Conservation (phyloP, 352 stramenopile genomes). For the Phytopythium kandeliae region DNA sequence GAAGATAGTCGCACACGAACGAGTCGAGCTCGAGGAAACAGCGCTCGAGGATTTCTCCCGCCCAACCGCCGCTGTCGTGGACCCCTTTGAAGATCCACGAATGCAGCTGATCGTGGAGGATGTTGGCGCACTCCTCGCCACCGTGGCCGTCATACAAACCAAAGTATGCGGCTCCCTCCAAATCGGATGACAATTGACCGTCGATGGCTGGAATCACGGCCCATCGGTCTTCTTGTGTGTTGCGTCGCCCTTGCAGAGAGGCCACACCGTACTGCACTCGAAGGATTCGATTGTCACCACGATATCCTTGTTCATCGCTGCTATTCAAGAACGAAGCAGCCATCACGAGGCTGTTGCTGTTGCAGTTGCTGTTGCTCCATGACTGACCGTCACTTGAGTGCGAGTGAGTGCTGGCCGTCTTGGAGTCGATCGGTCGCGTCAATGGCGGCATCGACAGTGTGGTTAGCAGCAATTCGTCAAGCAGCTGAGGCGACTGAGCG, state of each 20-base stretch:
- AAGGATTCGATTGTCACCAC: slow-evolving; percentile 27
- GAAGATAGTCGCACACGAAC: slow-evolving; percentile 62
- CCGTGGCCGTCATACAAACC: slow-evolving; percentile 84
- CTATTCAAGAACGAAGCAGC: neutral
- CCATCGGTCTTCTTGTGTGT: slow-evolving; percentile 72
- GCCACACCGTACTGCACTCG: slow-evolving; percentile 33
- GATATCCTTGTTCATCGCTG: slow-evolving; percentile 32
- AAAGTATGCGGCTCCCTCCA: slow-evolving; percentile 35
- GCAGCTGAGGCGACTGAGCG: slow-evolving; percentile 51
- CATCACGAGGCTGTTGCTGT: neutral
- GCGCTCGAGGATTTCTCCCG: slow-evolving; percentile 25
- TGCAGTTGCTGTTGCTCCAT: neutral
- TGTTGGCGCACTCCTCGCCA: slow-evolving; percentile 62
- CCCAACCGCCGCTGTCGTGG: neutral
- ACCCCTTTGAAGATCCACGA: slow-evolving; percentile 37
- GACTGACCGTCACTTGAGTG: neutral
- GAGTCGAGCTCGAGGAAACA: slow-evolving; percentile 63
- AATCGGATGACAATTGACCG: slow-evolving; percentile 6
- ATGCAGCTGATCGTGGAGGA: slow-evolving; percentile 75
- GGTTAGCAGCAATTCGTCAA: slow-evolving; percentile 71
- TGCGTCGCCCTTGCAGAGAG: slow-evolving; percentile 61
- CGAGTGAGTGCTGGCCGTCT: neutral
- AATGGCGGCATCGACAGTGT: slow-evolving; percentile 67
- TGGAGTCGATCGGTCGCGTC: slow-evolving; percentile 13
- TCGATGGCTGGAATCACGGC: slow-evolving; percentile 42